phyloP scores from a whole-genome alignment of 2,329 filamentous ascomycete species.

The Xylaria sp. region DNA sequence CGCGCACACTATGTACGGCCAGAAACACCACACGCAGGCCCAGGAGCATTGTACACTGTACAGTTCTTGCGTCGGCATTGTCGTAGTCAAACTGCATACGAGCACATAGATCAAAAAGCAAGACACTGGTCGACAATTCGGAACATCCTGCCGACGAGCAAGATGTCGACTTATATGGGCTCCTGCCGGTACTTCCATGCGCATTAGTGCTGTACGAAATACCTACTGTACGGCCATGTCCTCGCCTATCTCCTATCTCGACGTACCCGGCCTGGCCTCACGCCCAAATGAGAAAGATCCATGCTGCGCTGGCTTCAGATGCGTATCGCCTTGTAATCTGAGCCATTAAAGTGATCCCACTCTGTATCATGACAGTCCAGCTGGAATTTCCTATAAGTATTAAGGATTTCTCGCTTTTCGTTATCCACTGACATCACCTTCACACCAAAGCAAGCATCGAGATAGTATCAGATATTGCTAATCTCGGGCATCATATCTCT shows the following conservation, averaged over 20 bases:
- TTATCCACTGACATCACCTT: background rate
- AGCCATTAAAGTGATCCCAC: slow-evolving; percentile 1
- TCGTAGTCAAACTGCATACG: background rate
- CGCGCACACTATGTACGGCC: background rate
- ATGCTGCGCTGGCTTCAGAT: slow-evolving; percentile 5
- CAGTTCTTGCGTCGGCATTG: background rate
- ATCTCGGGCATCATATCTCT: slow-evolving; percentile 2
- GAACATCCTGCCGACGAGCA: slow-evolving; percentile 12
- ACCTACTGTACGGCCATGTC: background rate
- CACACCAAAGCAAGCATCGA: background rate
- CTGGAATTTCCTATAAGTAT: background rate
- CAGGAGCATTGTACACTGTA: background rate
- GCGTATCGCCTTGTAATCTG: background rate
- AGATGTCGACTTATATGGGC: slow-evolving; percentile 7
- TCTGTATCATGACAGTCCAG: background rate
- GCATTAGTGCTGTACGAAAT: background rate
- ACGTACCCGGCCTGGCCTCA: background rate
- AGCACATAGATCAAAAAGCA: background rate
- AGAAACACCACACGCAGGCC: background rate
- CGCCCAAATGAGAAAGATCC: background rate
- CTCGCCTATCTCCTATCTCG: background rate
- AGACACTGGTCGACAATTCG: slow-evolving; percentile 3
- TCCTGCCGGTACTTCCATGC: slow-evolving; percentile 10
- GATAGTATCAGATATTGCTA: background rate
- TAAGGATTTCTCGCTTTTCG: background rate